Conservation (phyloP, 148 eudicot genomes). For the Hydrangea macrophylla region DNA sequence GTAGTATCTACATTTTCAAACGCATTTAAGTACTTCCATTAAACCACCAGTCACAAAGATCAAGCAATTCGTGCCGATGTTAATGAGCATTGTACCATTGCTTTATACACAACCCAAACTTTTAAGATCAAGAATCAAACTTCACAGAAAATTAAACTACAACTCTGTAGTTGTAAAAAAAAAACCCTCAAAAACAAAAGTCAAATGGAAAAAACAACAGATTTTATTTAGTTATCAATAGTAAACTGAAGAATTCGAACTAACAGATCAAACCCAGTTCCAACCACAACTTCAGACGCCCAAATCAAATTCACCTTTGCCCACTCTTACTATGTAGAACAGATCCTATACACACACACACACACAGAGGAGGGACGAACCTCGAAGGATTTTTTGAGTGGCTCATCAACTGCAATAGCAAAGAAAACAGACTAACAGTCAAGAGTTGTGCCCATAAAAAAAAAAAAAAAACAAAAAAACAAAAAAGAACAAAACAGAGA, state of each 20-base stretch:
- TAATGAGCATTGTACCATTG: not conserved
- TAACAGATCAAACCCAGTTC: conserved; percentile 4
- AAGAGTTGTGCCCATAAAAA: conserved; percentile 22
- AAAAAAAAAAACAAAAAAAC: conserved; percentile 17
- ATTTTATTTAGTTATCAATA: too few relatives aligned
- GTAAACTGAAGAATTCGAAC: not conserved
- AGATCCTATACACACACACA: not conserved
- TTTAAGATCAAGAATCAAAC: conserved; percentile 8
- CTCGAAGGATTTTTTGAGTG: conserved; percentile 62
- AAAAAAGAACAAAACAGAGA: conserved; percentile 4
- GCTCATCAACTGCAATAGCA: conserved; percentile 58
- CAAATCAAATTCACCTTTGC: conserved; percentile 5
- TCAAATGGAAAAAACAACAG: not conserved
- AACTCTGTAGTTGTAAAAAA: not conserved
- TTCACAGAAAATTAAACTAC: not conserved
- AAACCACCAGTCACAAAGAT: not conserved
- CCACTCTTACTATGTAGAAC: not conserved
- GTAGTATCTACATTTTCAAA: not conserved
- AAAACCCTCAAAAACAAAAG: not conserved
- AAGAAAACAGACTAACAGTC: conserved; percentile 7
- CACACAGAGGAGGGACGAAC: conserved; percentile 26
- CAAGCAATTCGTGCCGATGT: not conserved
- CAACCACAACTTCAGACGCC: conserved; percentile 4
- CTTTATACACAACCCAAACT: not conserved
- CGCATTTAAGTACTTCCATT: not conserved